Conservation (phyloP, 495 filamentous ascomycete species). For the Hyaloscypha bicolor region DNA sequence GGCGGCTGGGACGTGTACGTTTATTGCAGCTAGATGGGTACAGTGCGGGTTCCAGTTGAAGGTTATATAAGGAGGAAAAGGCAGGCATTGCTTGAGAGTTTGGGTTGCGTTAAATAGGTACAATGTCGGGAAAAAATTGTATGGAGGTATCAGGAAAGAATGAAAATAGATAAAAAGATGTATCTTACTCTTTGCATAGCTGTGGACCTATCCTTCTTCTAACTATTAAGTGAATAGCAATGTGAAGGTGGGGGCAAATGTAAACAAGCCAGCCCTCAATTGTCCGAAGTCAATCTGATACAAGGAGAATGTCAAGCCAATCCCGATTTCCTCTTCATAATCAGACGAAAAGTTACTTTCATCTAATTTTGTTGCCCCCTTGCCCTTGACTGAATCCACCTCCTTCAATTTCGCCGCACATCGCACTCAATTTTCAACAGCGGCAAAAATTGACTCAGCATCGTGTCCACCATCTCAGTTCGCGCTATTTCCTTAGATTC, state of each 20-base stretch:
- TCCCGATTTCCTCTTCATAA: too few species aligned
- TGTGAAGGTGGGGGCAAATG: neutral
- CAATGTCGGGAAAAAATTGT: neutral
- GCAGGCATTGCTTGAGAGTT: neutral
- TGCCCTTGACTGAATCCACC: too few species aligned
- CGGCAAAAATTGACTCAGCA: too few species aligned
- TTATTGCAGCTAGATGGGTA: constrained; percentile 46
- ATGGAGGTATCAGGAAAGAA: neutral
- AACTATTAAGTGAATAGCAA: neutral
- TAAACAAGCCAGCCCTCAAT: too few species aligned
- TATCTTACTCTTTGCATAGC: neutral
- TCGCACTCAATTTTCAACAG: too few species aligned
- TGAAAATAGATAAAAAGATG: neutral
- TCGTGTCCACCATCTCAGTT: too few species aligned
- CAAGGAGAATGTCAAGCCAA: too few species aligned
- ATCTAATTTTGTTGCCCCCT: too few species aligned
- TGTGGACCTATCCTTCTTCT: neutral
- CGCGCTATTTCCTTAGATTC: too few species aligned
- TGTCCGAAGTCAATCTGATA: too few species aligned
- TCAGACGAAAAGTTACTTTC: too few species aligned
- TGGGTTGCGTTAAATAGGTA: neutral
- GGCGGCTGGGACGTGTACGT: constrained; percentile 50
- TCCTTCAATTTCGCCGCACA: too few species aligned
- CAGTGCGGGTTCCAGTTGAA: constrained; percentile 44
- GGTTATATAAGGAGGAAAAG: constrained; percentile 35